A percentile compares a stretch with the other conserved stretches of the same genome.
Conservation (phyloP, 2,329 filamentous ascomycete species). For the Aspergillus hortae region DNA sequence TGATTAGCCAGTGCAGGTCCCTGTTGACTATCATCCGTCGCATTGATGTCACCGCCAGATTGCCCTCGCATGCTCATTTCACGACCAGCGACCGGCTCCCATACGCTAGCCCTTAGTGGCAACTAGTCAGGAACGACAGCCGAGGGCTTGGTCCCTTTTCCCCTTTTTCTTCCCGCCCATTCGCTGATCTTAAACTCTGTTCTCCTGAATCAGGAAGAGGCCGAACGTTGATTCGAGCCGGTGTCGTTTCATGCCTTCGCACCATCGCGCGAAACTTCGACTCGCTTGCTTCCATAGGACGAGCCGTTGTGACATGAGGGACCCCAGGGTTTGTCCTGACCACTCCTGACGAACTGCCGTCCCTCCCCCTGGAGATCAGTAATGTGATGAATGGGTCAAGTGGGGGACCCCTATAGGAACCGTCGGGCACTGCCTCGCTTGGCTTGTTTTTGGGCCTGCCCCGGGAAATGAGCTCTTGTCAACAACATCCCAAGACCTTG, state of each 20-base stretch:
- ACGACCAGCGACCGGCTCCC: constrained; percentile 3
- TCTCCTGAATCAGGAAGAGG: background rate
- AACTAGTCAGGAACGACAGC: constrained; percentile 8
- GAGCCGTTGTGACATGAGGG: background rate
- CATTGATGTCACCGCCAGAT: constrained; percentile 6
- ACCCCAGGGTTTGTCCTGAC: constrained; percentile 1
- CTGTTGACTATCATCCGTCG: background rate
- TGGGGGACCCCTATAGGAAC: constrained; percentile 6
- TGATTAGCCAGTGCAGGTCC: background rate
- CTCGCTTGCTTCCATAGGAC: constrained; percentile 1
- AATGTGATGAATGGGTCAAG: constrained; percentile 3
- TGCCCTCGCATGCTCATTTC: constrained; percentile 3
- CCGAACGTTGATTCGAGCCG: constrained; percentile 2
- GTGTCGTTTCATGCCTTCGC: background rate
- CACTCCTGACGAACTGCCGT: constrained; percentile 9
- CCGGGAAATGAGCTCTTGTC: constrained; percentile 6
- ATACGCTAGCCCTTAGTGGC: background rate
- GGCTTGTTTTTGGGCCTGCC: constrained; percentile 5
- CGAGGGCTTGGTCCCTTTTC: background rate
- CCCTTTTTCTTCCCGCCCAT: background rate
- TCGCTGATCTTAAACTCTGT: background rate
- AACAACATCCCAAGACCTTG: background rate
- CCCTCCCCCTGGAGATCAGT: constrained; percentile 9
- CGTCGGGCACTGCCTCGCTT: constrained; percentile 16
- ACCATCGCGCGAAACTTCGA: background rate